phyloP scores from a whole-genome alignment of 352 stramenopile genomes.

The Elongisporangium anandrum region DNA sequence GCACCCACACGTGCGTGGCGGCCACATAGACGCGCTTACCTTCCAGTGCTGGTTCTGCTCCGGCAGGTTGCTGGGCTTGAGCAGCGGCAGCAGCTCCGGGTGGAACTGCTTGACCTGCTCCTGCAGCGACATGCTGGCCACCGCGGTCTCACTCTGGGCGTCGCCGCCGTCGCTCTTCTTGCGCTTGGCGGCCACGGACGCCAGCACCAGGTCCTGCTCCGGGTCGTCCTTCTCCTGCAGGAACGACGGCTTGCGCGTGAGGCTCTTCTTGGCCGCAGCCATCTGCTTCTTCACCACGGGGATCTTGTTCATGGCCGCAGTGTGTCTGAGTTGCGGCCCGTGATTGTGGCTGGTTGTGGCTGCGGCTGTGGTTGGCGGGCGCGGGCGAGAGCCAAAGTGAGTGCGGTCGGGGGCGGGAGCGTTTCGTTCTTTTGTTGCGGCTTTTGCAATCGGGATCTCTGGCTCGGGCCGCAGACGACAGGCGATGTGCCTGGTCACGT shows the following conservation, averaged over 20 bases:
- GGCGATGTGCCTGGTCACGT: not conserved
- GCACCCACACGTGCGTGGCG: conserved; percentile 3
- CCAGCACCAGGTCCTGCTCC: conserved; percentile 1
- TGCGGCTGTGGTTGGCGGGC: not conserved
- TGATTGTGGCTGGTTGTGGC: not conserved
- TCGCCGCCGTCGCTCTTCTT: conserved; percentile 10
- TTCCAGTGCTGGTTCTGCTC: conserved; percentile 27
- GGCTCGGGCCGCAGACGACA: not conserved
- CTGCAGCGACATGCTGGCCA: conserved; percentile 17
- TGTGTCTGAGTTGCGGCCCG: not conserved
- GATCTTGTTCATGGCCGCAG: conserved; percentile 23
- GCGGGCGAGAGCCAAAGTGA: not conserved
- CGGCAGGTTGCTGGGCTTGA: conserved; percentile 27
- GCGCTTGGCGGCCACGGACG: conserved; percentile 3
- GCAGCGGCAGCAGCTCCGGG: conserved; percentile 56
- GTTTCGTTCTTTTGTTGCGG: not conserved
- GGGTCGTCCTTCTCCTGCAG: not conserved
- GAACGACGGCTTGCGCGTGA: conserved; percentile 18
- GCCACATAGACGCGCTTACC: not conserved
- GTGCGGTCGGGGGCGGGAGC: not conserved
- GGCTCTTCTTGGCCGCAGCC: conserved; percentile 22
- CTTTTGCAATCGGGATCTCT: not conserved
- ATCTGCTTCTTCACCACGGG: conserved; percentile 19
- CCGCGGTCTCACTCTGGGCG: conserved; percentile 3
- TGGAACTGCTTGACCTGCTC: conserved; percentile 39